Conservation (phyloP, 495 filamentous ascomycete genomes). For the Margaritispora aquatica region DNA sequence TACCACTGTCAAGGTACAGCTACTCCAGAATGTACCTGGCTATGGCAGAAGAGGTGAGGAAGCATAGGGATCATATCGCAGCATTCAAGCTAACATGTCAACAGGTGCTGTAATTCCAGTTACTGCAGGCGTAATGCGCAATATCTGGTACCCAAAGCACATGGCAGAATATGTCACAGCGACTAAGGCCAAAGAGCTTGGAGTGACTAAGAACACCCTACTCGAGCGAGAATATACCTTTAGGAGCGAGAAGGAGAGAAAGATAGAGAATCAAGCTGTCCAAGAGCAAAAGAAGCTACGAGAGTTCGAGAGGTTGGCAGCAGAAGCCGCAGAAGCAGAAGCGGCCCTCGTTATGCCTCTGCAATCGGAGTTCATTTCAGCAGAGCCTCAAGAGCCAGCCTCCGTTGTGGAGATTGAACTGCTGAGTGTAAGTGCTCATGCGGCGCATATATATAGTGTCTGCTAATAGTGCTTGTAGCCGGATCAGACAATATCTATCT, state of each 20-base stretch:
- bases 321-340: neutral
- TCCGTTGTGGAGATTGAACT: constrained; percentile 8
- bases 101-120: constrained; percentile 51
- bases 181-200: constrained; percentile 36
- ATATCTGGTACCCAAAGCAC: constrained; percentile 44
- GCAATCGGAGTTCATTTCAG: neutral
- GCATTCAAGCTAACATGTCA: neutral
- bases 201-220: constrained; percentile 28
- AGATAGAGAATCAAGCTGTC: neutral
- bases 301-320: constrained; percentile 20
- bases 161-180: constrained; percentile 49
- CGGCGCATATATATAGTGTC: neutral
- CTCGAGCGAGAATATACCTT: constrained; percentile 45
- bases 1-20: constrained; percentile 44
- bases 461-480: constrained; percentile 29
- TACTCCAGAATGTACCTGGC: constrained; percentile 44
- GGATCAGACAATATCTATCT: constrained; percentile 37
- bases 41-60: constrained; percentile 48
- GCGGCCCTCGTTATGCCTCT: neutral
- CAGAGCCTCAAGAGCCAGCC: neutral
- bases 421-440: constrained; percentile 7
- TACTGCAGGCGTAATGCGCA: constrained; percentile 46
- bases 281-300: neutral
- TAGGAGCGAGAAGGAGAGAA: constrained; percentile 10
- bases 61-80: neutral